These are phyloP conservation scores for Perkinsus chesapeaki DNA, from an alignment of 169 alveolate species.

Conservation along the genomic window DNA sequence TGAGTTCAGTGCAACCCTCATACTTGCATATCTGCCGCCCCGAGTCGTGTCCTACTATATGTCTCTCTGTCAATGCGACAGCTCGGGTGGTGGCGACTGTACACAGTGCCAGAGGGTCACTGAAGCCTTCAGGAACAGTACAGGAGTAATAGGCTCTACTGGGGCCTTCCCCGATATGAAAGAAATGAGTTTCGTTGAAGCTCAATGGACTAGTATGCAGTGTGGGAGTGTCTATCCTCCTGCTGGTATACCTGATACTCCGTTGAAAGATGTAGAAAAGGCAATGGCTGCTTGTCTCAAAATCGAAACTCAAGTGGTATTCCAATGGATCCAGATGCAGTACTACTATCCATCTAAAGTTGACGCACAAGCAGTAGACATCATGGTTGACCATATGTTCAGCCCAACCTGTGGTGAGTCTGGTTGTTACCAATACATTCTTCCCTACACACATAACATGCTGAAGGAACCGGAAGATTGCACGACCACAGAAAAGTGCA, in stretches of 20 bases:
- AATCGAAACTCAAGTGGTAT: not conserved
- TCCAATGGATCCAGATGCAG: not conserved
- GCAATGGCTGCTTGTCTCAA: not conserved
- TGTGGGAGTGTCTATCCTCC: not conserved
- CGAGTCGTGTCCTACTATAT: not conserved
- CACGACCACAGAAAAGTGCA: not conserved
- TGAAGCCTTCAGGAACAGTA: not conserved
- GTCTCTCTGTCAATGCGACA: not conserved
- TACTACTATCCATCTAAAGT: not conserved
- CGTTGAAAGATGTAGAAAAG: not conserved
- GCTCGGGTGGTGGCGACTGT: not conserved
- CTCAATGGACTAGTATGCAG: not conserved
- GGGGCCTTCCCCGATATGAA: not conserved
- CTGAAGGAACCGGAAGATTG: not conserved
- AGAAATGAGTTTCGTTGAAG: not conserved
- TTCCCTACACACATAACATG: not conserved
- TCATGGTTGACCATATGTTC: not conserved
- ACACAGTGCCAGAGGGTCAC: not conserved
- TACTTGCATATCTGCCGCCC: not conserved
- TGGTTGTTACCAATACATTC: not conserved
- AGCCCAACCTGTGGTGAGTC: not conserved
- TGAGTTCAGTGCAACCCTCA: not conserved
- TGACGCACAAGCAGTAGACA: not conserved
- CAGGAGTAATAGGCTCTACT: not conserved
- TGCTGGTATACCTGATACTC: not conserved